These are phyloP conservation scores for Scheffersomyces titani DNA, from an alignment of 1,139 yeast species.

Conservation along the genomic window DNA sequence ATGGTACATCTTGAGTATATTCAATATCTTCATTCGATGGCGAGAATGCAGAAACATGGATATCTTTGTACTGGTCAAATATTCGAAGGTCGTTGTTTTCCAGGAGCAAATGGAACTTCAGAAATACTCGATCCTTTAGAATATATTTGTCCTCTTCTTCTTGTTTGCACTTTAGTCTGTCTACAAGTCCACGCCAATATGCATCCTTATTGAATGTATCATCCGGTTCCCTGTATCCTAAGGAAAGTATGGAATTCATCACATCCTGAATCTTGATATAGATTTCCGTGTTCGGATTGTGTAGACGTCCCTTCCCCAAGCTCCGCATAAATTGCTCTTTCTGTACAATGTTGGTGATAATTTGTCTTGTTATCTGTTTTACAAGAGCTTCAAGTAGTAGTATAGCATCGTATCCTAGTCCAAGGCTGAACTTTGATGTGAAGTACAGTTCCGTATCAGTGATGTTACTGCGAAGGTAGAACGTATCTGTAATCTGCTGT, in stretches of 20 bases:
- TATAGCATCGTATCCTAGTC: neutral
- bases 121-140: neutral
- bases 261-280: neutral
- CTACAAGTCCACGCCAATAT: constrained; percentile 10
- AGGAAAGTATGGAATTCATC: neutral
- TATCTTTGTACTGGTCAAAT: neutral
- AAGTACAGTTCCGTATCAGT: neutral
- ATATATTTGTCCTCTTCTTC: constrained; percentile 8
- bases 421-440: neutral
- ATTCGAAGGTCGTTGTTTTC: neutral
- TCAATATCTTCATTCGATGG: neutral
- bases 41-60: neutral
- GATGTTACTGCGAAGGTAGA: constrained; percentile 2
- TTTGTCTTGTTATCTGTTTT: constrained; percentile 5
- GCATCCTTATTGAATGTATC: constrained; percentile 9
- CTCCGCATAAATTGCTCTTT: neutral
- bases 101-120: neutral
- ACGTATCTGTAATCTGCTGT: constrained; percentile 1
- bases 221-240: constrained; percentile 5
- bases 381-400: constrained; percentile 9
- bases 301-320: neutral
- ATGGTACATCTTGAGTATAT: neutral
- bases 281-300: neutral
- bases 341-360: constrained; percentile 1
- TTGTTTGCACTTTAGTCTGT: constrained; percentile 5